phyloP scores from a whole-genome alignment of 2,329 filamentous ascomycete species.

The Exophiala spinifera region DNA sequence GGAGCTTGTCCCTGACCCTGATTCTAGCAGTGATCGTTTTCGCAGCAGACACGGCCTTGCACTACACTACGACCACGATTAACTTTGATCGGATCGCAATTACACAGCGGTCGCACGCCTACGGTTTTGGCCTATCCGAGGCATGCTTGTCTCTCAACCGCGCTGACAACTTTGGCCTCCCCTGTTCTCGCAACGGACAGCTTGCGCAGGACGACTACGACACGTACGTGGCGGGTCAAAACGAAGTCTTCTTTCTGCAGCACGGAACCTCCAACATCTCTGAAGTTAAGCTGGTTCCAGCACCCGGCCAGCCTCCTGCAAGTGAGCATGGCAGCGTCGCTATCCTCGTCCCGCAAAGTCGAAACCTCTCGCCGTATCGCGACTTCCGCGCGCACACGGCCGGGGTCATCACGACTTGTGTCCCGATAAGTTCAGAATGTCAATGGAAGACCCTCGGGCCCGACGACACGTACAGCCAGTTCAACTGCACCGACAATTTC shows the following conservation, averaged over 20 bases:
- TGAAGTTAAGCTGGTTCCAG: conserved; percentile 16
- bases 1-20: conserved; percentile 13
- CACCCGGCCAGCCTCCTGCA: not conserved
- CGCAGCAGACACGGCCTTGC: conserved; percentile 22
- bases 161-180: conserved; percentile 24
- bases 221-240: conserved; percentile 16
- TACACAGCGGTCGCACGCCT: conserved; percentile 2
- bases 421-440: conserved; percentile 19
- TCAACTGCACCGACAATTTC: conserved; percentile 28
- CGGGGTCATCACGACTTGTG: conserved; percentile 25
- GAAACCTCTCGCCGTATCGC: conserved; percentile 8
- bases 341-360: conserved; percentile 19
- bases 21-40: conserved; percentile 23
- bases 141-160: conserved; percentile 22
- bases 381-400: conserved; percentile 24
- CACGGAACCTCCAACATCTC: conserved; percentile 19
- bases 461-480: conserved; percentile 16
- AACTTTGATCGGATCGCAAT: conserved; percentile 17
- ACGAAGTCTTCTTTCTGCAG: conserved; percentile 24
- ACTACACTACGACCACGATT: conserved; percentile 25
- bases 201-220: conserved; percentile 6
- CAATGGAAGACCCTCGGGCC: conserved; percentile 15
- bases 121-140: conserved; percentile 21
- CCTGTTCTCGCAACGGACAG: conserved; percentile 20
- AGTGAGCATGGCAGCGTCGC: conserved; percentile 15